A percentile compares a stretch with the other conserved stretches of the same genome.
These are phyloP conservation scores for Phytophthora agathidicida DNA, from an alignment of 352 stramenopile species.

Conservation along the genomic window DNA sequence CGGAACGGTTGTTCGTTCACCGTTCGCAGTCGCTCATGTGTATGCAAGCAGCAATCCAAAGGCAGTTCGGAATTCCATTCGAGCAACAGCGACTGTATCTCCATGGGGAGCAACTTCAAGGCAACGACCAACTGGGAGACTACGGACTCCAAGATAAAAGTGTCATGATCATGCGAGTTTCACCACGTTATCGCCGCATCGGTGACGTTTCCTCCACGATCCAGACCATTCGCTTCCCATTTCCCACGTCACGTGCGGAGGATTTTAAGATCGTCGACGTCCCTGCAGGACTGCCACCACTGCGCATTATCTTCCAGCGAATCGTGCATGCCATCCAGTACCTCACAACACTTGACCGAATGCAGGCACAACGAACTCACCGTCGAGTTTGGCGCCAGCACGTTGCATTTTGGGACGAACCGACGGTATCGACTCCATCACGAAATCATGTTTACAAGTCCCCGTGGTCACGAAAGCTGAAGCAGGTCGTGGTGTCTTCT, in stretches of 20 bases:
- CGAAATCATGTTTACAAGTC: slow-evolving; percentile 3
- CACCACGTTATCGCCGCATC: slow-evolving; percentile 61
- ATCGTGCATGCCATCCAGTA: slow-evolving; percentile 64
- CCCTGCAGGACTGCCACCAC: slow-evolving; percentile 55
- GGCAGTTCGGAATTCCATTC: slow-evolving; percentile 60
- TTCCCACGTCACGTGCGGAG: slow-evolving; percentile 27
- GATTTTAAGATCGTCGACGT: slow-evolving; percentile 73
- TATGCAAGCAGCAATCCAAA: slow-evolving; percentile 61
- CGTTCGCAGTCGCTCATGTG: slow-evolving; percentile 56
- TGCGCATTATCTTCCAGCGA: slow-evolving; percentile 60
- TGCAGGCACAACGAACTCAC: slow-evolving; percentile 54
- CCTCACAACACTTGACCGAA: slow-evolving; percentile 52
- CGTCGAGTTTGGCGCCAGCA: slow-evolving; percentile 54
- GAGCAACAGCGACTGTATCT: slow-evolving; percentile 69
- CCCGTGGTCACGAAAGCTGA: neutral
- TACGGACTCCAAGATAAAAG: slow-evolving; percentile 65
- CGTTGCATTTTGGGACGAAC: slow-evolving; percentile 50
- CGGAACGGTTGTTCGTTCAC: slow-evolving; percentile 48
- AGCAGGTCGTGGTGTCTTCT: neutral
- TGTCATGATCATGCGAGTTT: slow-evolving; percentile 49
- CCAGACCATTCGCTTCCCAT: slow-evolving; percentile 55
- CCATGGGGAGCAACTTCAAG: slow-evolving; percentile 61
- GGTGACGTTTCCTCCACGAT: slow-evolving; percentile 71
- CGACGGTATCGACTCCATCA: neutral
- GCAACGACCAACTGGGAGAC: slow-evolving; percentile 59